A percentile compares a stretch with the other conserved stretches of the same genome.
These are phyloP conservation scores for Podaxis pistillaris DNA, from an alignment of 768 basidiomycete species.

Conservation along the genomic window DNA sequence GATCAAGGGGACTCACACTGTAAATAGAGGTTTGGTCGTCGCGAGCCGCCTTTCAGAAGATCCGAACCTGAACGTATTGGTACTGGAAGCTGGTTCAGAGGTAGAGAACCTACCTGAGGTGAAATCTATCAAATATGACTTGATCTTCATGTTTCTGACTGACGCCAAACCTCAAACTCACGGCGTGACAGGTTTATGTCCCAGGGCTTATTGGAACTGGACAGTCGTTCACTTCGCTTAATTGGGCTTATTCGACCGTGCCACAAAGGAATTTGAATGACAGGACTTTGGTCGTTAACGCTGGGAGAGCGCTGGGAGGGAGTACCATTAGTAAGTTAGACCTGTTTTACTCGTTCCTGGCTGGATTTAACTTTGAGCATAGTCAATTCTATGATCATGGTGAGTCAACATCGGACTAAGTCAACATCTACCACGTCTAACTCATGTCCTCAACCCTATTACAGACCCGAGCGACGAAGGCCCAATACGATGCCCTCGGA, in stretches of 20 bases:
- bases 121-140: neutral
- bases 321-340: constrained; percentile 40
- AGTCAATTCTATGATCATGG: constrained; percentile 47
- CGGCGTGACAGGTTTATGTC: constrained; percentile 24
- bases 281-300: constrained; percentile 32
- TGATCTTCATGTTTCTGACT: neutral
- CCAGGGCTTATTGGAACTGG: constrained; percentile 30
- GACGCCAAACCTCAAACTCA: neutral
- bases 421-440: neutral
- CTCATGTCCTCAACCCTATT: neutral
- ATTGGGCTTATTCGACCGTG: constrained; percentile 49
- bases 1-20: neutral
- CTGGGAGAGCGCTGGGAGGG: constrained; percentile 56
- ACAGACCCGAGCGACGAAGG: constrained; percentile 30
- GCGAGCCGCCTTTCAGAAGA: constrained; percentile 35
- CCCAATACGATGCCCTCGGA: constrained; percentile 29
- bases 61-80: constrained; percentile 25
- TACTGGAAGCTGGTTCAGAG: constrained; percentile 39
- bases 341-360: neutral
- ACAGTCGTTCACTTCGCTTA: constrained; percentile 34
- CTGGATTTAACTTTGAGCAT: neutral
- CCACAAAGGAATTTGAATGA: constrained; percentile 40
- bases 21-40: constrained; percentile 29
- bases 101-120: constrained; percentile 36
- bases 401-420: constrained; percentile 14